Evolutionary conservation across 1,284 basidiomycete species (phyloP).

Genomic region (Jaminaea rosea): DNA sequence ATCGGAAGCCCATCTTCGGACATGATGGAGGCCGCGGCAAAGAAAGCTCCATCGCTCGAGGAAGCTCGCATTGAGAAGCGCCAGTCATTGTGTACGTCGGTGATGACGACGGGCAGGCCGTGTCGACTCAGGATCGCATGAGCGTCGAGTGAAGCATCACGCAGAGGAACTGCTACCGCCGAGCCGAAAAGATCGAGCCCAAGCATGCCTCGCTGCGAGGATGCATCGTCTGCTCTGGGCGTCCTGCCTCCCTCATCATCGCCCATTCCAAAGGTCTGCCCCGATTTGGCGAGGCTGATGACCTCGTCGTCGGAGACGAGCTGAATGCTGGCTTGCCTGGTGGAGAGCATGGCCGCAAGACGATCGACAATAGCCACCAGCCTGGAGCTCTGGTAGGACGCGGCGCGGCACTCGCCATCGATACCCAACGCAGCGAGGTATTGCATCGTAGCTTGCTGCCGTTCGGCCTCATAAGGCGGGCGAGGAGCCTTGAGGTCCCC

Average conservation of each 20-base stretch:
- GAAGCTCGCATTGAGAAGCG: background rate
- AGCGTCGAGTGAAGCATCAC: conserved; percentile 3
- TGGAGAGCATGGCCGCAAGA: background rate
- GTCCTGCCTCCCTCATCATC: background rate
- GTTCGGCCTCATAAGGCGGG: conserved; percentile 5
- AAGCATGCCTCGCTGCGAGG: background rate
- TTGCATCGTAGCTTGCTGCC: conserved; percentile 1
- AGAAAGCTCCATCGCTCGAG: conserved; percentile 1
- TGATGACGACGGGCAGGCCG: background rate
- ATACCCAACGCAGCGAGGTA: conserved; percentile 1
- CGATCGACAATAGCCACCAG: conserved; percentile 1
- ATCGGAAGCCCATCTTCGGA: conserved; percentile 2
- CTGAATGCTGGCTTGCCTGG: conserved; percentile 1
- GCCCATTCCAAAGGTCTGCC: background rate
- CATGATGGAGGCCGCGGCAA: background rate
- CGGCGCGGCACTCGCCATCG: background rate
- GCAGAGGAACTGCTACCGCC: background rate
- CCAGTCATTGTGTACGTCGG: conserved; percentile 5
- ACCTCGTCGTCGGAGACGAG: conserved; percentile 5
- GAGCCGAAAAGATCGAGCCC: background rate
- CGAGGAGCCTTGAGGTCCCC: conserved; percentile 7
- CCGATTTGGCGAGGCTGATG: background rate
- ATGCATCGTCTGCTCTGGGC: background rate
- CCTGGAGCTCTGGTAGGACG: background rate
- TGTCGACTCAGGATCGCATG: conserved; percentile 6